These are phyloP conservation scores for Eutrema japonicum DNA, from an alignment of 345 rosid species.

Conservation along the genomic window DNA sequence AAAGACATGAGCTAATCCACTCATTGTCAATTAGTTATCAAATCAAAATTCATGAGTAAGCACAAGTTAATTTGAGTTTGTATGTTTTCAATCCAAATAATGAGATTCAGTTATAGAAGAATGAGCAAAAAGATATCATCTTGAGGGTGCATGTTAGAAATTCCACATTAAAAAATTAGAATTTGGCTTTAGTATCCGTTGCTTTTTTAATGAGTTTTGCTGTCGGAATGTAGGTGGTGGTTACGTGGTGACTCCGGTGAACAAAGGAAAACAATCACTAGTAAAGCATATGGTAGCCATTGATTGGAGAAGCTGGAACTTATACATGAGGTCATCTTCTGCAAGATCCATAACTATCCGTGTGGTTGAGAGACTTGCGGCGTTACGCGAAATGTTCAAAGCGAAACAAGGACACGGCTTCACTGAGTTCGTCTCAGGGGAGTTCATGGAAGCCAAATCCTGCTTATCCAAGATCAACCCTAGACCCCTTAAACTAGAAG, in stretches of 20 bases:
- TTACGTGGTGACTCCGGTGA: conserved; percentile 74
- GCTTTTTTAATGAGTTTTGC: conserved; percentile 1
- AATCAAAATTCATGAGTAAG: neutral
- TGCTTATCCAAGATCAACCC: conserved; percentile 43
- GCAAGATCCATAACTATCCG: conserved; percentile 72
- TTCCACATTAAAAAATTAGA: too few relatives aligned
- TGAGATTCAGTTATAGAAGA: too few relatives aligned
- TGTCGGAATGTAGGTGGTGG: conserved; percentile 73
- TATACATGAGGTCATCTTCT: conserved; percentile 62
- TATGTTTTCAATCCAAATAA: too few relatives aligned
- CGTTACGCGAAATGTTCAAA: conserved; percentile 74
- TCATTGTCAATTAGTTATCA: neutral
- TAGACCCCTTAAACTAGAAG: conserved; percentile 41
- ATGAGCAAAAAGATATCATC: too few relatives aligned
- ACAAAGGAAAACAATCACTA: conserved; percentile 70
- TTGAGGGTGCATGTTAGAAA: too few relatives aligned
- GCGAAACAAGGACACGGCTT: conserved; percentile 60
- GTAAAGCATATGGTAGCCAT: conserved; percentile 95
- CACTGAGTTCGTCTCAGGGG: conserved; percentile 49
- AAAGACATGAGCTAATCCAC: neutral
- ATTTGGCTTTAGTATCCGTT: neutral
- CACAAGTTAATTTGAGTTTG: neutral
- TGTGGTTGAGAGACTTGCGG: conserved; percentile 90
- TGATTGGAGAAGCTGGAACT: conserved; percentile 91
- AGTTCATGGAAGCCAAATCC: conserved; percentile 42